Evolutionary conservation across 352 stramenopile genomes (phyloP).

Genomic region (Pythium periplocum): DNA sequence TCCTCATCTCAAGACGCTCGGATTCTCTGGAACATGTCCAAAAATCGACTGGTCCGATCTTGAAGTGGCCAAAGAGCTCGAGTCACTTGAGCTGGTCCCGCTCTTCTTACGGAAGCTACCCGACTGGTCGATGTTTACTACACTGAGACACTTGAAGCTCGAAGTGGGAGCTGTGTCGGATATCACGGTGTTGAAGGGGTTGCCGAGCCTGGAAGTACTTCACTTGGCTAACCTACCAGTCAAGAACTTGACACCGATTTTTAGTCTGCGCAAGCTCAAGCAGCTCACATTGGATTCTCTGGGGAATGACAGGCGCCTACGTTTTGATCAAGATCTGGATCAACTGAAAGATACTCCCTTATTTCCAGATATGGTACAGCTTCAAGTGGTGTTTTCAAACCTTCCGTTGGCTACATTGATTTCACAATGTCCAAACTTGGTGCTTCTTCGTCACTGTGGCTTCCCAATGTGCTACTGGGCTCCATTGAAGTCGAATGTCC

Average conservation of each 20-base stretch:
- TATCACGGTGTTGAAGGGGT: conserved; percentile 4
- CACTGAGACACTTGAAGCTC: too few species aligned
- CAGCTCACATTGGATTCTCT: conserved; percentile 12
- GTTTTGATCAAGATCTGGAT: too few species aligned
- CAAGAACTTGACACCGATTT: conserved; percentile 8
- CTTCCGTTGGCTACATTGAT: conserved; percentile 1
- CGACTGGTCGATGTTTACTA: too few species aligned
- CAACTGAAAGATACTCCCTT: background rate
- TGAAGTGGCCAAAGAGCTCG: too few species aligned
- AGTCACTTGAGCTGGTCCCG: too few species aligned
- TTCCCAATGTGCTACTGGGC: conserved; percentile 2
- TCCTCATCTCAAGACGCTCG: too few species aligned
- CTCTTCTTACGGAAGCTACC: too few species aligned
- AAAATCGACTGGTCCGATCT: too few species aligned
- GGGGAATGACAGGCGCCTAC: background rate
- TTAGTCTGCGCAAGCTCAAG: background rate
- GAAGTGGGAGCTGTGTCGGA: too few species aligned
- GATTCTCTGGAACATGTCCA: too few species aligned
- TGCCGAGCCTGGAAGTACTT: conserved; percentile 6
- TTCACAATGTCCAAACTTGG: conserved; percentile 3
- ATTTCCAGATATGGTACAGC: conserved; percentile 4
- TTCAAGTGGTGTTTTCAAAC: conserved; percentile 13
- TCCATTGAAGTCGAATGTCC: background rate
- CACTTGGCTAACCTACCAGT: conserved; percentile 2
- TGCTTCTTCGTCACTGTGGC: conserved; percentile 8